Evolutionary conservation across 2,329 filamentous ascomycete genomes (phyloP), one percentile per base, ranked within the genome.

Genomic region (Pseudogymnoascus sp.): DNA sequence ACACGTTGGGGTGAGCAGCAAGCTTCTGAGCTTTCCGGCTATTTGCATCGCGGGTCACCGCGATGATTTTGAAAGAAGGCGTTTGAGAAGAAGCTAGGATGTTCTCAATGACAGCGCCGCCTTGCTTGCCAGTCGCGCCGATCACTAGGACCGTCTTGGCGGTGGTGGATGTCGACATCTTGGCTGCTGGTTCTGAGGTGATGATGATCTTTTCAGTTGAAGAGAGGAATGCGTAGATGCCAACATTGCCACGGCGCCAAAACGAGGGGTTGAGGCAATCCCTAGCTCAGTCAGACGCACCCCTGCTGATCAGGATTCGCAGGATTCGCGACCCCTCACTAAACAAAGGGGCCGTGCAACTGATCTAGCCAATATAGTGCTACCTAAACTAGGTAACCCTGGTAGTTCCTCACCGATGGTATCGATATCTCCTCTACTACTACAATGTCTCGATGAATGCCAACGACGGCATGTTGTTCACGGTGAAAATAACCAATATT

Each of bases 1-100:
- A 78, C 66, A 87, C 78, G 11, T 76, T 76, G 6, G 78, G 67
- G 62, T 78, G 74, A 8, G 73, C 63, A 2, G 72, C 68, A 2
- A 86, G 78, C 14, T 74, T 75, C 68, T 83, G 76, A 0, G 84
- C 82, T 1, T 77, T 77, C 0, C 72, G 58, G 0, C 82, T 84
- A n/a, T 72, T 69, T 0, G 78, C 67, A 67, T 87, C 78, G 64
- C 85, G 82, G 2, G 85, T 87, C 22, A 88, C 76, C 5, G 85
- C 86, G 14, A 85, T 25, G 14, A 52, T 52, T 14, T 30, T 52
- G 23, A 52, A 30, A 11, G 22, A 45, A 30, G 25, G 68, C 67
- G 19, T 16, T 28, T 52, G 23, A 3, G 45, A 28, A 30, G 45
- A 52, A 52, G 45, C 45, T 9, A 52, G 62, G 30, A 72, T 65